Percentiles rank a stretch among this genome's conserved stretches.
Conservation (phyloP, 495 filamentous ascomycete species). For the Penicillium nucicola region DNA sequence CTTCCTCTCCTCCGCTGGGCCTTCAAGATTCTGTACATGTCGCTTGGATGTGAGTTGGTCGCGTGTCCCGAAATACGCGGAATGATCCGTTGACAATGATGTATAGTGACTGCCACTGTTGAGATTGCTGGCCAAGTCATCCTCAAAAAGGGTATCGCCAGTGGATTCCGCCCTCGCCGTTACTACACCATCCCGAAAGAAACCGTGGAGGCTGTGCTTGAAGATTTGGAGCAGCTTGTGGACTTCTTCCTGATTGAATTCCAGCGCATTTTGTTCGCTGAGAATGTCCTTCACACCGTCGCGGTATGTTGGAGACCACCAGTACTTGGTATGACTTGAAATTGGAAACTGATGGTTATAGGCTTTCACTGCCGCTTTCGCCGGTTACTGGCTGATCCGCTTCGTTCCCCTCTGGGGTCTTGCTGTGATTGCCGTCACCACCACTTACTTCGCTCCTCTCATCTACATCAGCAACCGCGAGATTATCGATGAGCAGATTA, state of each 20-base stretch:
- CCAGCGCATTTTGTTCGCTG: conserved; percentile 90
- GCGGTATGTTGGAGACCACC: conserved; percentile 55
- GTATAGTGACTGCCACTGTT: conserved; percentile 63
- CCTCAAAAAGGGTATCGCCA: conserved; percentile 74
- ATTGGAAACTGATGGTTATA: conserved; percentile 29
- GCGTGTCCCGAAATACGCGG: conserved; percentile 10
- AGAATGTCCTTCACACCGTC: conserved; percentile 80
- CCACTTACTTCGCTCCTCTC: conserved; percentile 81
- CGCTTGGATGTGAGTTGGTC: conserved; percentile 56
- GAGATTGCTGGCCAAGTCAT: conserved; percentile 76
- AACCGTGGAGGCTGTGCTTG: conserved; percentile 72
- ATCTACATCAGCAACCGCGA: conserved; percentile 92
- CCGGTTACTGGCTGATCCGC: conserved; percentile 92
- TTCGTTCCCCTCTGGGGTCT: conserved; percentile 92
- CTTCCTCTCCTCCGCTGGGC: conserved; percentile 82
- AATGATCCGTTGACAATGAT: conserved; percentile 9
- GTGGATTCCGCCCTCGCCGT: conserved; percentile 81
- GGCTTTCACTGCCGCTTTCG: conserved; percentile 75
- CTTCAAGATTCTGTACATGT: conserved; percentile 78
- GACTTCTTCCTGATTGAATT: conserved; percentile 98
- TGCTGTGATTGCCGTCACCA: conserved; percentile 68
- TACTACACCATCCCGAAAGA: conserved; percentile 92
- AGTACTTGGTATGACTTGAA: no score
- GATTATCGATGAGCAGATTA: conserved; percentile 82
- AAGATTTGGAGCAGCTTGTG: conserved; percentile 84